These are phyloP conservation scores for Pythium vanterpoolii DNA, from an alignment of 352 stramenopile species.

Conservation along the genomic window DNA sequence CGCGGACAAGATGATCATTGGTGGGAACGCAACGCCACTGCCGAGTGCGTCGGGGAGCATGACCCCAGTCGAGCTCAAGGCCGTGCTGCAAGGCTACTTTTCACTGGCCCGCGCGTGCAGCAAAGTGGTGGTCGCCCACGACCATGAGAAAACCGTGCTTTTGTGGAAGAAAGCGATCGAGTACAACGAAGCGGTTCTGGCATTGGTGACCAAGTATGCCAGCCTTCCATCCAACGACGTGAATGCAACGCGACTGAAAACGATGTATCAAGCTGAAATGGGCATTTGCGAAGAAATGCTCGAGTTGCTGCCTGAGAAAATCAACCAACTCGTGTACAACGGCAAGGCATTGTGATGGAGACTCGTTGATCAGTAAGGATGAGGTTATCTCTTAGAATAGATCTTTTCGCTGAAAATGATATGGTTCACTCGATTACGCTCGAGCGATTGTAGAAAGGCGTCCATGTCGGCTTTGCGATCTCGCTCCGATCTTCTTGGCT, in stretches of 20 bases:
- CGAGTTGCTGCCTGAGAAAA: constrained; percentile 67
- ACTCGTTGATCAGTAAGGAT: not conserved
- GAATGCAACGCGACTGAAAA: constrained; percentile 26
- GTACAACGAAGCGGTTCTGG: constrained; percentile 44
- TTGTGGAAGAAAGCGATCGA: constrained; percentile 60
- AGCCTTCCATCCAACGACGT: constrained; percentile 8
- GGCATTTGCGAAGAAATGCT: constrained; percentile 62
- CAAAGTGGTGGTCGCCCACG: constrained; percentile 39
- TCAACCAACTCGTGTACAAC: constrained; percentile 77
- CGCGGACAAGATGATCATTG: constrained; percentile 28
- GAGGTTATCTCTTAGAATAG: not conserved
- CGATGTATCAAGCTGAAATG: constrained; percentile 49
- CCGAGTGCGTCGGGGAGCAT: constrained; percentile 17
- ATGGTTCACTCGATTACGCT: no score
- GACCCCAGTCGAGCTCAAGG: constrained; percentile 36
- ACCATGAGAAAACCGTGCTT: constrained; percentile 47
- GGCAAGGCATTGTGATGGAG: constrained; percentile 36
- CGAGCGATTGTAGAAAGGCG: constrained; percentile 5
- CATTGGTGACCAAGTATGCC: constrained; percentile 41
- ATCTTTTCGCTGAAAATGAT: not conserved
- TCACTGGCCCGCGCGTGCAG: constrained; percentile 58
- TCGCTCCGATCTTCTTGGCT: no score
- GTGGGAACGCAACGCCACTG: constrained; percentile 31
- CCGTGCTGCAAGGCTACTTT: constrained; percentile 57
- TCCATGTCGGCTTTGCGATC: not conserved